Evolutionary conservation across 805 yeast genomes (phyloP), one percentile per base, ranked within the genome.

Genomic region (Clavispora fructus): DNA sequence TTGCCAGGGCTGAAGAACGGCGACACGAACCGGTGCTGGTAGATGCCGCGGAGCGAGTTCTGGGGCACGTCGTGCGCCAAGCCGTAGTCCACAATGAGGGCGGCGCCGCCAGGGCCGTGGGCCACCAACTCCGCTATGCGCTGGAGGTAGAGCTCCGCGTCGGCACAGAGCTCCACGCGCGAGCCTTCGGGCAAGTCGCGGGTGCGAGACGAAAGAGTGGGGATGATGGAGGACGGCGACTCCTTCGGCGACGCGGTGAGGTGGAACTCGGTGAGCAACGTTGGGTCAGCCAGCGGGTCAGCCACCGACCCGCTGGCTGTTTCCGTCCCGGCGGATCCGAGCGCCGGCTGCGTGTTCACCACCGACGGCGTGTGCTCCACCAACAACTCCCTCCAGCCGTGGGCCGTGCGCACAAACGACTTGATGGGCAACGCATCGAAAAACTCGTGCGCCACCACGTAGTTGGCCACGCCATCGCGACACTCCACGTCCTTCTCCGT

Each of bases 381-480:
- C 35, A 85, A 54, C 23, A 78, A 70, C 59, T 88, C 96, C 53
- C 91, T 69, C 96, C 96, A 88, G 0, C 92, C 92, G 13, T 79
- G 64, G 14, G 71, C 69, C 0, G 84, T 80, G 50, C 74, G 76
- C 44, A 75, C 73, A 58, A 85, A 87, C 51, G 82, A 77, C 52
- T 83, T 81, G 23, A 88, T 81, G 0, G 96, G 95, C 46, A 88
- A 67, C 0, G 96, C 95, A 64, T 88, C 96, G 59, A 84, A 88
- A 57, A 88, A 88, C 62, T 88, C 96, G 60, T 88, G 96, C 0
- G 95, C 94, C 44, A 88, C 61, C 6, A 86, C 71, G 59, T 79
- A 87, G 48, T 85, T 84, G 38, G 87, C 71, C 27, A 55, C 58
- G 7, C 46, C 46, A 2, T 55, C 61, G 1, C 35, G 46, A 8